A percentile compares a stretch with the other conserved stretches of the same genome.
Conservation (phyloP, 345 rosid species). For the Hirschfeldia incana region DNA sequence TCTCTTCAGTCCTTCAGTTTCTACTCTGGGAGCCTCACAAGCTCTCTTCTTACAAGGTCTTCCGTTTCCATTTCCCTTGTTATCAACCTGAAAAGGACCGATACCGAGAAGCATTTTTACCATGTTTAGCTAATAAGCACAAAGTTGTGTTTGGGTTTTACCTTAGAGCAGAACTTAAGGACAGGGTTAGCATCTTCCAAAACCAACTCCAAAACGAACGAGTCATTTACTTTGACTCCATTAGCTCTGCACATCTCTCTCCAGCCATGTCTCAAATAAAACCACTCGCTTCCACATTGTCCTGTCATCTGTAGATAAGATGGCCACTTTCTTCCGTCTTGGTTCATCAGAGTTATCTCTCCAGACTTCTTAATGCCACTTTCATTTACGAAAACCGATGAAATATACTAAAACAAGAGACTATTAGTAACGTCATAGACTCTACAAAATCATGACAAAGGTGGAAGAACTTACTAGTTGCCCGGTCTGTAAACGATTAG, state of each 20-base stretch:
- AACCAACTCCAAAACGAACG: constrained; percentile 20
- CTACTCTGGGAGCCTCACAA: constrained; percentile 5
- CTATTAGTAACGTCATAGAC: neutral
- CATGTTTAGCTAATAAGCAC: constrained; percentile 7
- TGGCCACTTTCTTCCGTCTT: constrained; percentile 33
- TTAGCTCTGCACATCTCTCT: constrained; percentile 36
- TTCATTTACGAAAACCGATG: constrained; percentile 15
- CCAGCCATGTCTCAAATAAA: constrained; percentile 36
- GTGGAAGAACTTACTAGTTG: constrained; percentile 30
- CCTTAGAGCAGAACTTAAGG: constrained; percentile 34
- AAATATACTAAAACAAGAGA: constrained; percentile 28
- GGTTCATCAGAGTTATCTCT: constrained; percentile 20
- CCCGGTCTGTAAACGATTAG: constrained; percentile 16
- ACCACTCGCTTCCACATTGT: constrained; percentile 8
- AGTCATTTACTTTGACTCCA: constrained; percentile 29
- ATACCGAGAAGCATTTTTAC: neutral
- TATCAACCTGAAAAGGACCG: constrained; percentile 6
- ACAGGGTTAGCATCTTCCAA: constrained; percentile 22
- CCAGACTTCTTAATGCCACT: constrained; percentile 19
- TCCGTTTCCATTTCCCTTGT: neutral
- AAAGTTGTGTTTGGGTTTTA: constrained; percentile 4
- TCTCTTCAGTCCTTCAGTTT: neutral
- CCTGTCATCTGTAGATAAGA: constrained; percentile 24
- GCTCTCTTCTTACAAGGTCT: constrained; percentile 22
- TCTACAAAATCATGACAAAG: constrained; percentile 5